These are phyloP conservation scores for Chytriomyces sp. DNA, from an alignment of 192 early-diverging fungal species.

Conservation along the genomic window DNA sequence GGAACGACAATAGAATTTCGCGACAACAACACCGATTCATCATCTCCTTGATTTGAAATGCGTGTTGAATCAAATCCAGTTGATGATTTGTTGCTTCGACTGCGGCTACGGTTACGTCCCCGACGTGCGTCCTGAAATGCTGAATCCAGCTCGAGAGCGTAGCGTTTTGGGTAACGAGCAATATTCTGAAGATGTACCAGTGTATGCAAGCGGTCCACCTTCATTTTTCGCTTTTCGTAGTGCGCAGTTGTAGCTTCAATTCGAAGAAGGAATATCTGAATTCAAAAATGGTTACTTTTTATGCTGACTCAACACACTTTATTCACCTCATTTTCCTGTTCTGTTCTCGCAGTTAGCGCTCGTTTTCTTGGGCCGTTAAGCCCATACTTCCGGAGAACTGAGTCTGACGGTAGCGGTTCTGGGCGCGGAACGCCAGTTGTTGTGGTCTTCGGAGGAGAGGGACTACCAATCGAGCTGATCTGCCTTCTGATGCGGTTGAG, in stretches of 20 bases:
- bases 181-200: conserved; percentile 29
- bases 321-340: conserved; percentile 19
- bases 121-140: background rate
- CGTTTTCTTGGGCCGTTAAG: conserved; percentile 34
- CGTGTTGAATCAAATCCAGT: background rate
- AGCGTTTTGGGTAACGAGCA: conserved; percentile 24
- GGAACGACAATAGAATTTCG: background rate
- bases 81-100: background rate
- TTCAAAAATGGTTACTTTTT: background rate
- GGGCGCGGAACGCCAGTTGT: background rate
- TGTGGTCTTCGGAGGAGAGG: background rate
- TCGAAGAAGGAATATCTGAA: conserved; percentile 22
- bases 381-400: conserved; percentile 7
- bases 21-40: background rate
- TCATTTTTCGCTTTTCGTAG: conserved; percentile 6
- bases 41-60: background rate
- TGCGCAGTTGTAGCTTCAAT: conserved; percentile 17
- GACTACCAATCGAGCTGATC: conserved; percentile 4
- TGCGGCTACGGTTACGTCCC: conserved; percentile 6
- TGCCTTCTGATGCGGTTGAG: conserved; percentile 31
- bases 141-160: conserved; percentile 16
- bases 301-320: background rate
- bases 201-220: conserved; percentile 22
- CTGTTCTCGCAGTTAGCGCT: conserved; percentile 16
- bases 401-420: conserved; percentile 1